Evolutionary conservation across 768 basidiomycete genomes (phyloP), one percentile per base, ranked within the genome.

Genomic region (Tephrocybe sp.): DNA sequence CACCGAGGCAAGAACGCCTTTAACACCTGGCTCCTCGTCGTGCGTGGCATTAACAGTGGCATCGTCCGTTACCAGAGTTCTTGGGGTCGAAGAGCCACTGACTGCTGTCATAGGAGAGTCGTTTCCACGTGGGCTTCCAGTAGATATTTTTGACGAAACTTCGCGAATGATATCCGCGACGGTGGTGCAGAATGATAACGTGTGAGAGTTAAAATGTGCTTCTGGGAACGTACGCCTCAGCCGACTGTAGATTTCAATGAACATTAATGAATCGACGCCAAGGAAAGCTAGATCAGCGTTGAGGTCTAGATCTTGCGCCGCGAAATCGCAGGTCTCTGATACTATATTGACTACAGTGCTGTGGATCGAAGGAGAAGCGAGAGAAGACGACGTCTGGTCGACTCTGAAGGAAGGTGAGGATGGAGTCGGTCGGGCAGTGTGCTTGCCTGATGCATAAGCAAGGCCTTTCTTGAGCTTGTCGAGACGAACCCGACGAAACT

Each of bases 221-320:
- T 52, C 55, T 1, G 71, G 71, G 55, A 75, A 77, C 0, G 59
- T 47, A 5, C 41, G 52, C n/a, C 65, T 65, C 13, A 82, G 61
- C 26, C 65, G 68, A 6, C 64, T 61, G 15, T 66, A 62, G 7
- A 83, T 65, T 60, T 88, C 85, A 47, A 86, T 82, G 18, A 79
- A 76, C 64, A 78, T 80, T 51, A 87, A 63, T 1, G 85, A 87
- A 56, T 87, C 83, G 41, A 87, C 68, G 1, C 86, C 85, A 8
- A 87, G 73, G 4, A 72, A 64, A 9, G 69, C 71, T 15, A 89
- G 64, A 40, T 82, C 75, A 0, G 62, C 61, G 24, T 73, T 64
- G 30, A 73, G 32, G 34, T 71, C 67, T 19, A 73, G 47, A 1
- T 59, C 45, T 9, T 69, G 59, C 0, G 64, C 45, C n/a, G 68